These are phyloP conservation scores for Podaxis mareebaensis DNA, from an alignment of 768 basidiomycete species.

Conservation along the genomic window DNA sequence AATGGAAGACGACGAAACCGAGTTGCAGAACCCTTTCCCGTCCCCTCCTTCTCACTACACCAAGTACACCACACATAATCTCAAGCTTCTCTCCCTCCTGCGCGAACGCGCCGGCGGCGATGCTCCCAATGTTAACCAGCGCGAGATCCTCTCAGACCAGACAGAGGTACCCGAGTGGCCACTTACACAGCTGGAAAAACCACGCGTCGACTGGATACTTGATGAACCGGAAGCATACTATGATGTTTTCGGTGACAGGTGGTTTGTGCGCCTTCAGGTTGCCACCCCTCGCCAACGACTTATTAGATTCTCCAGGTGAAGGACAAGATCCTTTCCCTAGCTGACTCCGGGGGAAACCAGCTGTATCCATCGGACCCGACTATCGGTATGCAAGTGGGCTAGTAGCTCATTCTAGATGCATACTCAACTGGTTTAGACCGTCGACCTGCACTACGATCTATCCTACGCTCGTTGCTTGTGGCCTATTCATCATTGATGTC, in stretches of 20 bases:
- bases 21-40: conserved; percentile 85
- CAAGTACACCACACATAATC: conserved; percentile 74
- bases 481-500: conserved; percentile 76
- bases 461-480: conserved; percentile 76
- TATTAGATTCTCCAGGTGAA: conserved; percentile 55
- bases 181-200: conserved; percentile 75
- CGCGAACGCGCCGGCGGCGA: conserved; percentile 50
- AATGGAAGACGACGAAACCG: conserved; percentile 72
- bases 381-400: conserved; percentile 46
- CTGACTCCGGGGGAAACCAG: conserved; percentile 77
- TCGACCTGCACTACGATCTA: conserved; percentile 67
- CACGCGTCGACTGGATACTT: conserved; percentile 87
- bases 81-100: conserved; percentile 65
- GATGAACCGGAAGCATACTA: conserved; percentile 77
- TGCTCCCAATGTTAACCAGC: conserved; percentile 48
- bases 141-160: conserved; percentile 69
- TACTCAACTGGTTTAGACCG: conserved; percentile 53
- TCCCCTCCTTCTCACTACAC: conserved; percentile 85
- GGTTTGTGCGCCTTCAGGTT: conserved; percentile 65
- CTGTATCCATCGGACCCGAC: conserved; percentile 76
- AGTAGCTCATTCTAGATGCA: background rate
- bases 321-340: conserved; percentile 80
- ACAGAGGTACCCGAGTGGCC: conserved; percentile 78
- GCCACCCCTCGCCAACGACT: conserved; percentile 13
- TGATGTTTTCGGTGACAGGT: conserved; percentile 83